These are phyloP conservation scores for Apiosordaria backusii DNA, from an alignment of 495 filamentous ascomycete genomes.

Conservation along the genomic window DNA sequence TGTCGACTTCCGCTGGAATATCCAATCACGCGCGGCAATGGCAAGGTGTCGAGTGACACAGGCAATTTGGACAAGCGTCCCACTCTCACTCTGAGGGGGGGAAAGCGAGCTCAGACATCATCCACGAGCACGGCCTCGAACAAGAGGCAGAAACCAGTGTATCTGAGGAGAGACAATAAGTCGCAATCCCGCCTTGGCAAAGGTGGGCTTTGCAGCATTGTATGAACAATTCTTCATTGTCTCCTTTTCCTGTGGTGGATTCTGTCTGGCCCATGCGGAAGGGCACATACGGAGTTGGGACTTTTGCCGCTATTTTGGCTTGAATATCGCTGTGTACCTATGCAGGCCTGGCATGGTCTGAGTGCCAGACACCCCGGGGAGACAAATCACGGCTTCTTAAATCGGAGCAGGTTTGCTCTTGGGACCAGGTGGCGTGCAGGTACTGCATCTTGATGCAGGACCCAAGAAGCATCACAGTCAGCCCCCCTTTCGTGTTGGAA, in stretches of 20 bases:
- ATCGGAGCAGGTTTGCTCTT: conserved; percentile 16
- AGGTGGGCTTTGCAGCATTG: background rate
- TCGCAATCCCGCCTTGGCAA: conserved; percentile 8
- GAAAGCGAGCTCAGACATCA: background rate
- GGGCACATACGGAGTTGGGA: background rate
- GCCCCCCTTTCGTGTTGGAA: conserved; percentile 16
- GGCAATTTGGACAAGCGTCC: conserved; percentile 26
- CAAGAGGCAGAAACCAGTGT: background rate
- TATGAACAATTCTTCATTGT: background rate
- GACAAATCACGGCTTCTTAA: background rate
- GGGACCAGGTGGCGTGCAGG: conserved; percentile 21
- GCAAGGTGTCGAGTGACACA: conserved; percentile 22
- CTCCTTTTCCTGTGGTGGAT: background rate
- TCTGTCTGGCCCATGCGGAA: background rate
- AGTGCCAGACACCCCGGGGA: background rate
- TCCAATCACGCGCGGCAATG: conserved; percentile 26
- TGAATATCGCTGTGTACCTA: background rate
- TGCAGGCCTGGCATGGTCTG: background rate
- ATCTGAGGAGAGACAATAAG: conserved; percentile 5
- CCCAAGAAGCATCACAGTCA: background rate
- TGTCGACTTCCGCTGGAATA: conserved; percentile 18
- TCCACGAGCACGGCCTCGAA: background rate
- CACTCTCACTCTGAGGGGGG: conserved; percentile 13
- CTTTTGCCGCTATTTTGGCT: background rate
- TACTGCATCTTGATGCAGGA: conserved; percentile 7